Evolutionary conservation across 352 stramenopile genomes (phyloP), one percentile per base, ranked within the genome.

Genomic region (Phytophthora boehmeriae): DNA sequence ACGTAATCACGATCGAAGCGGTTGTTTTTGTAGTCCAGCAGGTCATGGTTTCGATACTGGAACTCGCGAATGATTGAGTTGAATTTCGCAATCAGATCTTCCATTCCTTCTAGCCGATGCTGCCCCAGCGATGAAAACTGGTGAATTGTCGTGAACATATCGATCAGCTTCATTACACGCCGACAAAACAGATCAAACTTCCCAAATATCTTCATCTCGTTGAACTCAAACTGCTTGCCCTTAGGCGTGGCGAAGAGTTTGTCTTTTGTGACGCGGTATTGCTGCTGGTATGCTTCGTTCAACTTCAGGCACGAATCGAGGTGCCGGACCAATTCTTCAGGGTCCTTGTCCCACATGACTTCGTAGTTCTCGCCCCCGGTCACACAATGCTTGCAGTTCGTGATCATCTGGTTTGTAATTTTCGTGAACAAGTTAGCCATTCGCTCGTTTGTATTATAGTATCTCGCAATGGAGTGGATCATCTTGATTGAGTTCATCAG

Each of bases 401-500:
- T 80, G 68, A 99, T 99, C 96, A 99, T 99, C 72, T 99, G 97
- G 71, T 99, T 97, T 0, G 97, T 99, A 62, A 99, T 99, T 72
- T 99, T 99, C 2, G 88, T 88, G 56, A 99, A 98, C 48, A 99
- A 80, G 35, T 93, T 97, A 0, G 95, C 95, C 89, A 99, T 99
- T 27, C 97, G 86, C 64, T 99, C 97, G 5, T 89, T 97, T n/a
- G 96, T 99, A 71, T 99, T 99, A 83, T 99, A 99, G 63, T 99
- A 99, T 43, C 97, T 81, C 54, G 97, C 95, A 60, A 99, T 99
- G 10, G 95, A 98, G 68, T 99, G 97, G 60, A 99, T 99, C 97
- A 99, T 99, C 81, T 99, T 99, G 80, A 99, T 99, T 27, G 93
- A 98, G 78, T 99, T 99, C 80, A 99, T 98, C 4, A 99, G 83